Evolutionary conservation across 352 stramenopile genomes (phyloP), one percentile per base, ranked within the genome.

Genomic region (Pythium aphanidermatum): DNA sequence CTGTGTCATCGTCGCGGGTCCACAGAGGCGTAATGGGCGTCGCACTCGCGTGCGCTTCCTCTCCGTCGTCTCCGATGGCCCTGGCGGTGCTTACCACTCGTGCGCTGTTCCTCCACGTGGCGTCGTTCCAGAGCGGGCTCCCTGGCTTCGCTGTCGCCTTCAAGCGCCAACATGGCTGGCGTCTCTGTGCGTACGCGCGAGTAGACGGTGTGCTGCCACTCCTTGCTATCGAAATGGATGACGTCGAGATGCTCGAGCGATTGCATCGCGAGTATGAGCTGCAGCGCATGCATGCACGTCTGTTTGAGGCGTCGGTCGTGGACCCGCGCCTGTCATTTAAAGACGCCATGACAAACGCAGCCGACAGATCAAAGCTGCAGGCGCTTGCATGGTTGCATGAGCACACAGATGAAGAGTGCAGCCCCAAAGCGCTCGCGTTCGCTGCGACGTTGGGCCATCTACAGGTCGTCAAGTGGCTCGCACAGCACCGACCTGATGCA

Each of bases 381-480:
- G 30, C 17, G 12, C 28, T 39, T 6, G 8, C 24, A 28, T 49
- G 42, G 42, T 30, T 49, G 5, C 27, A 49, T 28, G 28, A 17
- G 29, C 26, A 49, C 3, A 49, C 42, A 14, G 5, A 8, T 17
- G 42, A 39, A 1, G 17, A 14, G 4, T 49, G 42, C 20, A 5
- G 5, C 10, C 6, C 28, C n/a, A 13, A 39, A 10, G 26, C 42
- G 12, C 10, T 49, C 8, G 13, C 7, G 12, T 25, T 29, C 21
- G 42, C 21, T 5, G 29, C 29, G n/a, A 49, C 42, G 17, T 16
- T 49, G 16, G 29, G 29, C 14, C 14, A 38, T 2, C 29, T 49
- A 7, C 28, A 37, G n/a, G 30, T 38, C 8, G 42, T 39, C 9
- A 6, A 2, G 3, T 49, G 42, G 42, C 42, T 49, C n/a, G 42